These are phyloP conservation scores for Stylonectria norvegica DNA, from an alignment of 2,329 filamentous ascomycete species.

Conservation along the genomic window DNA sequence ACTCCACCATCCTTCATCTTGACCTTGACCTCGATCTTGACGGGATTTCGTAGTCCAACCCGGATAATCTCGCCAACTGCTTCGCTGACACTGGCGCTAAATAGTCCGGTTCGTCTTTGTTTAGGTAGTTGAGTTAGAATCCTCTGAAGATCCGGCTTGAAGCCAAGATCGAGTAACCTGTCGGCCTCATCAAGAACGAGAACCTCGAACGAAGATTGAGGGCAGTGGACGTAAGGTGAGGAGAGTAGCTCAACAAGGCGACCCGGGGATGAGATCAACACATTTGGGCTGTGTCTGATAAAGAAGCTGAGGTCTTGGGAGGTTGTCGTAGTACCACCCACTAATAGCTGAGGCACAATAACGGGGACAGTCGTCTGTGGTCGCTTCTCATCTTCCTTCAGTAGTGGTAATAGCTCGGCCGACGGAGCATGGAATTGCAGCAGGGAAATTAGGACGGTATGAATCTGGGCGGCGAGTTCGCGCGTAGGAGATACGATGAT, in stretches of 20 bases:
- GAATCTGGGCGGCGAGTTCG: slow-evolving; percentile 88
- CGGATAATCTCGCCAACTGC: slow-evolving; percentile 90
- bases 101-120: slow-evolving; percentile 87
- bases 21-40: slow-evolving; percentile 92
- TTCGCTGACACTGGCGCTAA: slow-evolving; percentile 94
- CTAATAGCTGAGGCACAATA: slow-evolving; percentile 82
- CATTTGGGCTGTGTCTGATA: slow-evolving; percentile 77
- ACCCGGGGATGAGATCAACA: slow-evolving; percentile 88
- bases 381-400: slow-evolving; percentile 55
- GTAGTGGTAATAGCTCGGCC: slow-evolving; percentile 57
- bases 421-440: slow-evolving; percentile 81
- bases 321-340: slow-evolving; percentile 75
- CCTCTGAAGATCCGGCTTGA: slow-evolving; percentile 84
- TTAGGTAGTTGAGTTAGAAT: slow-evolving; percentile 85
- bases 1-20: slow-evolving; percentile 65
- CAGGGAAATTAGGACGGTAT: slow-evolving; percentile 72
- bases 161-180: slow-evolving; percentile 85
- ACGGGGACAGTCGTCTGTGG: slow-evolving; percentile 44
- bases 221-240: slow-evolving; percentile 82
- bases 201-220: slow-evolving; percentile 85
- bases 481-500: slow-evolving; percentile 89
- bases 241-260: slow-evolving; percentile 82
- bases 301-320: slow-evolving; percentile 86
- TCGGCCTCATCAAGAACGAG: slow-evolving; percentile 95
- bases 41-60: slow-evolving; percentile 87